Conservation (phyloP, 768 basidiomycete genomes). For the Termitomyces bulborhizus region DNA sequence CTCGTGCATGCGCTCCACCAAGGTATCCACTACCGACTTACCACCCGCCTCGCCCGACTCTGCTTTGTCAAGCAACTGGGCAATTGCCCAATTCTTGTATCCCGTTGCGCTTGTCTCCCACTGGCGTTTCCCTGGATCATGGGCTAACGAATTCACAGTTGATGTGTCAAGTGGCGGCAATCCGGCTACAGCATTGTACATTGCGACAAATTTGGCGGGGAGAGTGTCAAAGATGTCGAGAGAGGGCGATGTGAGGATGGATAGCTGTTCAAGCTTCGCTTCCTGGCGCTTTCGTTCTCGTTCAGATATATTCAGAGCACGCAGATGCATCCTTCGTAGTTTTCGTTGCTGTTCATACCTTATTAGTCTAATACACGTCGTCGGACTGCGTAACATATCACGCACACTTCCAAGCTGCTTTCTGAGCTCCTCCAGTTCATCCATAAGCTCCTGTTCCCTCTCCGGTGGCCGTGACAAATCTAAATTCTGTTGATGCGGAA, state of each 20-base stretch:
- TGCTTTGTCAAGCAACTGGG: constrained; percentile 38
- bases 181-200: constrained; percentile 43
- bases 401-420: constrained; percentile 65
- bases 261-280: constrained; percentile 32
- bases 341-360: constrained; percentile 52
- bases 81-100: constrained; percentile 74
- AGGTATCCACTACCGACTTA: constrained; percentile 17
- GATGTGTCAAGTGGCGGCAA: constrained; percentile 39
- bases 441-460: constrained; percentile 53
- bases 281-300: constrained; percentile 42
- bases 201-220: constrained; percentile 31
- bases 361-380: background rate
- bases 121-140: constrained; percentile 60
- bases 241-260: constrained; percentile 34
- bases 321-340: constrained; percentile 49
- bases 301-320: constrained; percentile 43
- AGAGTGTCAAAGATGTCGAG: constrained; percentile 33
- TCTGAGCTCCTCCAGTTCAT: constrained; percentile 64
- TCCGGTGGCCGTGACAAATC: constrained; percentile 58
- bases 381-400: constrained; percentile 8
- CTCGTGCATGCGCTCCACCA: constrained; percentile 15
- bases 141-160: constrained; percentile 30
- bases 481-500: constrained; percentile 70
- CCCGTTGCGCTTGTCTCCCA: constrained; percentile 77
- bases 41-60: constrained; percentile 16